Conservation (phyloP, 495 filamentous ascomycete genomes). For the Saxophila tyrrhenica region DNA sequence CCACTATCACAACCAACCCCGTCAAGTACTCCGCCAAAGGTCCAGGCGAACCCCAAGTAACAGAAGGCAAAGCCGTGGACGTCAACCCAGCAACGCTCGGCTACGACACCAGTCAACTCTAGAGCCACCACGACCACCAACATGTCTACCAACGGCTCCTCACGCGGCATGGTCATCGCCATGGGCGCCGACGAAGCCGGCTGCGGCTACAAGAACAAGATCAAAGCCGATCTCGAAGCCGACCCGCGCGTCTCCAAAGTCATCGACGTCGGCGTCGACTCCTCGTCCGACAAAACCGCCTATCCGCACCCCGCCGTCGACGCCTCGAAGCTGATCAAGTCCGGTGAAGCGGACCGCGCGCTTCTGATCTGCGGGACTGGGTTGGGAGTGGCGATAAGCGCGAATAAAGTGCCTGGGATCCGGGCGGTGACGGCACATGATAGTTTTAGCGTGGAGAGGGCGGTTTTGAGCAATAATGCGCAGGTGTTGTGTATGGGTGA, state of each 20-base stretch:
- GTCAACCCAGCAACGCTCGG: constrained; percentile 2
- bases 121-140: constrained; percentile 8
- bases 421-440: constrained; percentile 82
- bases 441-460: constrained; percentile 70
- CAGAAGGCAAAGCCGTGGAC: not conserved
- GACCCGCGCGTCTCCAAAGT: constrained; percentile 57
- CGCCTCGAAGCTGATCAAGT: constrained; percentile 17
- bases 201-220: constrained; percentile 63
- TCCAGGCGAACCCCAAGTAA: constrained; percentile 1
- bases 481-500: constrained; percentile 86
- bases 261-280: constrained; percentile 57
- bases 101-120: constrained; percentile 15
- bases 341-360: constrained; percentile 58
- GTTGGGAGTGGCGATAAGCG: constrained; percentile 71
- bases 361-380: constrained; percentile 83
- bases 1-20: constrained; percentile 6
- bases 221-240: constrained; percentile 59
- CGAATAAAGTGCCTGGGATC: constrained; percentile 79
- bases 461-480: constrained; percentile 72
- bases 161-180: constrained; percentile 39
- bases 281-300: constrained; percentile 60
- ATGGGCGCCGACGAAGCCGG: constrained; percentile 65
- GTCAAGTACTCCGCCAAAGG: constrained; percentile 3
- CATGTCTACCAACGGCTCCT: not conserved
- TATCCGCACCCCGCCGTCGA: constrained; percentile 66